A percentile compares a stretch with the other conserved stretches of the same genome.
Conservation (phyloP, 2,329 filamentous ascomycete genomes). For the Fusarium verrucosum region DNA sequence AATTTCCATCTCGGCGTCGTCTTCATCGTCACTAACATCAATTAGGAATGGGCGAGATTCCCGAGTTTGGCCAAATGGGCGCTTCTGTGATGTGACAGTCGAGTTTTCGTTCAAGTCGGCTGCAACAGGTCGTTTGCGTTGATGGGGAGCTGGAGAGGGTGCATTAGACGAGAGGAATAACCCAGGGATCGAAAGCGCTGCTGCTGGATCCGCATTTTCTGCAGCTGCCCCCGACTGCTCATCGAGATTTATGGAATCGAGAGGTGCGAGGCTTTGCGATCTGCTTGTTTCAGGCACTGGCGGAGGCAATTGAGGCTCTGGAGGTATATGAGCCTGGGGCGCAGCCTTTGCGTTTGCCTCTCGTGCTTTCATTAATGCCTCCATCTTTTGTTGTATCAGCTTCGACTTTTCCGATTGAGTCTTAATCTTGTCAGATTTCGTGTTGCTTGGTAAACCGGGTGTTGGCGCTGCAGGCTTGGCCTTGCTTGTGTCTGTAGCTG, state of each 20-base stretch:
- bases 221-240: constrained; percentile 2
- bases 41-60: constrained; percentile 77
- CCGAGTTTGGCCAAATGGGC: constrained; percentile 68
- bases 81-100: constrained; percentile 58
- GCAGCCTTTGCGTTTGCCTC: constrained; percentile 52
- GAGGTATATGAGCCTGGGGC: neutral
- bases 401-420: constrained; percentile 73
- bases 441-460: constrained; percentile 36
- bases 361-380: constrained; percentile 72
- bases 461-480: neutral
- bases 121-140: constrained; percentile 63
- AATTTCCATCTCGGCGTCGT: constrained; percentile 74
- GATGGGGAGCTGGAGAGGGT: constrained; percentile 30
- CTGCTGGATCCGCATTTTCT: constrained; percentile 22
- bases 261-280: neutral
- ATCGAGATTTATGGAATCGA: neutral
- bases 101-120: constrained; percentile 73
- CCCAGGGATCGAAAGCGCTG: constrained; percentile 49
- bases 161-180: constrained; percentile 49
- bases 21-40: constrained; percentile 80
- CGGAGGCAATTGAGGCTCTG: neutral
- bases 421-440: constrained; percentile 32
- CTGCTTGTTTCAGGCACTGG: constrained; percentile 11
- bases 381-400: constrained; percentile 79
- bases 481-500: constrained; percentile 15